A percentile compares a stretch with the other conserved stretches of the same genome.
Evolutionary conservation across 208 protist species (phyloP).

Genomic region (Crithidia expoeki): DNA sequence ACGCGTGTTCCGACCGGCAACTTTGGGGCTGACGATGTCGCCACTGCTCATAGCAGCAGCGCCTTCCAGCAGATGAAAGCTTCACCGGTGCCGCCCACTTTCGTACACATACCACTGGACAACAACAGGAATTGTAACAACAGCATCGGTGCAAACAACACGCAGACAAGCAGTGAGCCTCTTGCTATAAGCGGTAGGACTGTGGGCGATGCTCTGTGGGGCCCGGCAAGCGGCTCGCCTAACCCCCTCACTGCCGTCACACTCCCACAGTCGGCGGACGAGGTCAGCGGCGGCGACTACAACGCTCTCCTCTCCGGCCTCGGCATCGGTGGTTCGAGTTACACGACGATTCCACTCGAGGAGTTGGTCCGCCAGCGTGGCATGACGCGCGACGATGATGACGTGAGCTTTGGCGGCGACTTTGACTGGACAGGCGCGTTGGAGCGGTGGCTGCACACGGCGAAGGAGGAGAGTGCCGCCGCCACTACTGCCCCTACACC

Average conservation of each 20-base stretch:
- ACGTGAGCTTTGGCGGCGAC: constrained; percentile 10
- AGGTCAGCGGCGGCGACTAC: constrained; percentile 16
- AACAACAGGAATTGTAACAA: too few species aligned
- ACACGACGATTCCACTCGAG: constrained; percentile 30
- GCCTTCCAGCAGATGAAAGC: constrained; percentile 12
- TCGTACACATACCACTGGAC: constrained; percentile 37
- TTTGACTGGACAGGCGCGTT: constrained; percentile 43
- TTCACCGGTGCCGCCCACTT: constrained; percentile 25
- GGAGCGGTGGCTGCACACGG: constrained; percentile 42
- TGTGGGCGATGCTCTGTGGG: constrained; percentile 28
- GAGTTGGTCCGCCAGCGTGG: constrained; percentile 19
- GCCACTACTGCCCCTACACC: neutral
- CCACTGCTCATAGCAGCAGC: neutral
- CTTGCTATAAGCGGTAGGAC: neutral
- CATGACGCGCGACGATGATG: constrained; percentile 15
- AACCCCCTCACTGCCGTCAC: constrained; percentile 16
- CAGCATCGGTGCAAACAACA: neutral
- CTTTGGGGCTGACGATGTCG: too few species aligned
- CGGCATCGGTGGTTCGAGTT: constrained; percentile 31
- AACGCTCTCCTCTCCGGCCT: constrained; percentile 34
- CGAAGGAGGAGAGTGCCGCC: constrained; percentile 20
- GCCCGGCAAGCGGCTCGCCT: neutral
- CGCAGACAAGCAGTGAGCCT: neutral
- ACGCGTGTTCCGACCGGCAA: too few species aligned
- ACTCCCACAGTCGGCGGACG: neutral